Evolutionary conservation across 768 basidiomycete genomes (phyloP).

Genomic region (Infundibulicybe gibba): DNA sequence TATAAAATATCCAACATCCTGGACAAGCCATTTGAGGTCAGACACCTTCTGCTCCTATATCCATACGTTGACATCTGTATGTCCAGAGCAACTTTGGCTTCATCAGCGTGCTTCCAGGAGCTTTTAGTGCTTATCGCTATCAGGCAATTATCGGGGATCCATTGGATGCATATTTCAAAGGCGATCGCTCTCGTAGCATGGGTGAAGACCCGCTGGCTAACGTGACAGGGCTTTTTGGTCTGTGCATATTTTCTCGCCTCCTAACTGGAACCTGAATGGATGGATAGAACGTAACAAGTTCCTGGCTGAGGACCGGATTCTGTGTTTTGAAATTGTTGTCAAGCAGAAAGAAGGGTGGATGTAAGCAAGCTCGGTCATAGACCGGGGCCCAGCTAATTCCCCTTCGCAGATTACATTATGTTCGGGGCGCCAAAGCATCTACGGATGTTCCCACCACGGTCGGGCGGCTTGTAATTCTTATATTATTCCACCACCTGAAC

Average conservation of each 20-base stretch:
- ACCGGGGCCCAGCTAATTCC: conserved; percentile 91
- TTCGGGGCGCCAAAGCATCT: conserved; percentile 90
- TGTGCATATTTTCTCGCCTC: conserved; percentile 17
- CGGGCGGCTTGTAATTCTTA: conserved; percentile 18
- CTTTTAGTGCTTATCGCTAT: conserved; percentile 91
- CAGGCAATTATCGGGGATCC: conserved; percentile 82
- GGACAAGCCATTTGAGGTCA: conserved; percentile 89
- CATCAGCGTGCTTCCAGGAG: conserved; percentile 86
- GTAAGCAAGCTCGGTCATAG: conserved; percentile 90
- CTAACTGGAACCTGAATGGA: conserved; percentile 74
- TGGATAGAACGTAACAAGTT: conserved; percentile 95
- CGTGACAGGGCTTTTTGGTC: conserved; percentile 38
- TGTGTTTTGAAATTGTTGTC: conserved; percentile 87
- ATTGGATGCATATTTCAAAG: conserved; percentile 33
- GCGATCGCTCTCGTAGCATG: conserved; percentile 41
- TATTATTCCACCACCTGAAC: too few species aligned
- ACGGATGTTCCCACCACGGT: conserved; percentile 93
- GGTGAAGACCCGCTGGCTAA: conserved; percentile 35
- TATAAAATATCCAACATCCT: conserved; percentile 97
- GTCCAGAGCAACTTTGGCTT: conserved; percentile 76
- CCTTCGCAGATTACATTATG: conserved; percentile 78
- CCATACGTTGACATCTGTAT: neutral
- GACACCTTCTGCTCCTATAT: conserved; percentile 20
- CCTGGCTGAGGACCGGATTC: conserved; percentile 84
- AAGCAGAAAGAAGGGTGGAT: conserved; percentile 78